Evolutionary conservation across 768 basidiomycete genomes (phyloP).

Genomic region (Boletellus ananiceps): DNA sequence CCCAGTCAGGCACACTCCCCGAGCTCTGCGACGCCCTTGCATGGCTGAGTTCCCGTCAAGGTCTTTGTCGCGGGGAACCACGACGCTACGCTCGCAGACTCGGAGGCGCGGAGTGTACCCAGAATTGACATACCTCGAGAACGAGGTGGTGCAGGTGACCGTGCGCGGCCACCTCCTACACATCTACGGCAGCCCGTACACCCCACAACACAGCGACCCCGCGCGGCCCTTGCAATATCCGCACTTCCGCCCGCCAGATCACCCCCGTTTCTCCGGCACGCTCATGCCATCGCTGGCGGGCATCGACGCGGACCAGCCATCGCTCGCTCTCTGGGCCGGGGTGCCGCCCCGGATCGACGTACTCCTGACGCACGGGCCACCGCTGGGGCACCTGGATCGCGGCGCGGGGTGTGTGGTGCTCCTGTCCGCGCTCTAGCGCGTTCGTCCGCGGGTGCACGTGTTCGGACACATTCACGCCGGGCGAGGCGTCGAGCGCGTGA

Average conservation of each 20-base stretch:
- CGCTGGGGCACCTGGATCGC: conserved; percentile 31
- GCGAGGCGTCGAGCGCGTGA: conserved; percentile 30
- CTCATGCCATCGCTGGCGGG: no score
- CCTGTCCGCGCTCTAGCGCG: conserved; percentile 29
- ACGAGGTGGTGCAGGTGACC: conserved; percentile 25
- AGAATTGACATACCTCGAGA: conserved; percentile 36
- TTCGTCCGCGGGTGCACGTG: conserved; percentile 36
- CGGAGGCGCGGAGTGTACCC: conserved; percentile 21
- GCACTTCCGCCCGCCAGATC: not conserved
- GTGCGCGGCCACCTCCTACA: conserved; percentile 30
- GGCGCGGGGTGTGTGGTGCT: conserved; percentile 32
- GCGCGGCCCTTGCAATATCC: conserved; percentile 7
- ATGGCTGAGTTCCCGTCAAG: conserved; percentile 23
- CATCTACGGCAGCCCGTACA: conserved; percentile 39
- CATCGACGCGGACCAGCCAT: not conserved
- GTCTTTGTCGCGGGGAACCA: conserved; percentile 44
- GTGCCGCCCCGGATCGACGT: conserved; percentile 35
- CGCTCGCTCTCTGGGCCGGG: conserved; percentile 21
- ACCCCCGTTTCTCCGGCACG: no score
- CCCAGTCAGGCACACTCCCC: no score
- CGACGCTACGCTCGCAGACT: conserved; percentile 28
- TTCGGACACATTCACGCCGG: conserved; percentile 42
- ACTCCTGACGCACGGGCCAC: conserved; percentile 43
- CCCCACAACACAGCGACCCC: conserved; percentile 31
- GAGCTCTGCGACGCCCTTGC: no score